phyloP scores from a whole-genome alignment of 2,329 filamentous ascomycete species.

The Magnaporthiopsis rhizophila region DNA sequence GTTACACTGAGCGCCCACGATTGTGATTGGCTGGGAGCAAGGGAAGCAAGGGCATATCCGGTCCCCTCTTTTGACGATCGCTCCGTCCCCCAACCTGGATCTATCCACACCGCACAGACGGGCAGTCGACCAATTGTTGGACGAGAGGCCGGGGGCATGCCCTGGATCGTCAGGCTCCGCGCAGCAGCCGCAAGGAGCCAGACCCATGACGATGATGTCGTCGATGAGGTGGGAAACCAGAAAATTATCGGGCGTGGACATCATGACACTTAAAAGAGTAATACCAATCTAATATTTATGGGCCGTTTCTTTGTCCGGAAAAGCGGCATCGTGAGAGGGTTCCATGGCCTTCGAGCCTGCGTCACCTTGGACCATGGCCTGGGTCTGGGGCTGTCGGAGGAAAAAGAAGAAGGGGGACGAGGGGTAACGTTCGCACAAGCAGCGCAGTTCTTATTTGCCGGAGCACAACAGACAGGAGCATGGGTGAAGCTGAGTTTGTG shows the following conservation, averaged over 20 bases:
- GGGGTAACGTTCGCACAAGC: neutral
- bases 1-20: neutral
- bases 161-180: neutral
- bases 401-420: neutral
- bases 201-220: constrained; percentile 10
- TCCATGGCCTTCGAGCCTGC: neutral
- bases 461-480: neutral
- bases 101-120: neutral
- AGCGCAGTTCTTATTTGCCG: neutral
- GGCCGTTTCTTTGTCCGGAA: neutral
- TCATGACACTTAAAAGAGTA: neutral
- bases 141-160: neutral
- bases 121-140: neutral
- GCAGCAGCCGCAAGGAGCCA: constrained; percentile 2
- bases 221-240: constrained; percentile 4
- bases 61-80: neutral
- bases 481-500: neutral
- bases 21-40: neutral
- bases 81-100: neutral
- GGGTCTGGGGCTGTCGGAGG: neutral
- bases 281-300: neutral
- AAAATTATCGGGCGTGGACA: neutral
- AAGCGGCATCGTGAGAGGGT: neutral
- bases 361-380: neutral
- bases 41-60: too few relatives aligned